Evolutionary conservation across 2,329 filamentous ascomycete genomes (phyloP).

Genomic region (Fonsecaea pedrosoi): DNA sequence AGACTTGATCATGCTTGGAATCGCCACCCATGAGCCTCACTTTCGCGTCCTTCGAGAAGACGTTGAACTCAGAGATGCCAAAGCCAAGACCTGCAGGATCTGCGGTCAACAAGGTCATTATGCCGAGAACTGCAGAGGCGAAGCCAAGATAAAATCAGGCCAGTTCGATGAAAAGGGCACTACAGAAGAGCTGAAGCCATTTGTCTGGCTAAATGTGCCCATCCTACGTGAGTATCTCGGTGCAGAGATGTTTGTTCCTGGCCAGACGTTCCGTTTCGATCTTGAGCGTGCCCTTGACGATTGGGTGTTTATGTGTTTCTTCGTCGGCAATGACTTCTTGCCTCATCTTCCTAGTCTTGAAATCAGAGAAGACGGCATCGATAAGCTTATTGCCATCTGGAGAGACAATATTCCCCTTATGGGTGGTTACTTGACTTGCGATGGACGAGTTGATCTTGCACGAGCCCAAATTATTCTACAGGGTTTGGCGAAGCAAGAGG

Average conservation of each 20-base stretch:
- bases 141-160: constrained; percentile 76
- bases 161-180: constrained; percentile 84
- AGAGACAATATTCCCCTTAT: constrained; percentile 87
- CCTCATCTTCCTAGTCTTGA: constrained; percentile 97
- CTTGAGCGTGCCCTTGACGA: constrained; percentile 93
- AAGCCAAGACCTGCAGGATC: constrained; percentile 79
- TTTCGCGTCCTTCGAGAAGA: constrained; percentile 96
- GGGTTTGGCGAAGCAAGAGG: constrained; percentile 89
- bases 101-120: constrained; percentile 94
- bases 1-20: constrained; percentile 96
- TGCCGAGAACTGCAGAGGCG: constrained; percentile 81
- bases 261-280: constrained; percentile 86
- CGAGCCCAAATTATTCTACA: constrained; percentile 86
- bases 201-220: constrained; percentile 97
- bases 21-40: constrained; percentile 96
- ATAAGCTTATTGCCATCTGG: constrained; percentile 96
- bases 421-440: constrained; percentile 95
- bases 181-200: constrained; percentile 77
- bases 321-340: constrained; percentile 97
- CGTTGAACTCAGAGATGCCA: constrained; percentile 90
- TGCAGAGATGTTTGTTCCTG: constrained; percentile 82
- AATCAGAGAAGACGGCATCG: constrained; percentile 95
- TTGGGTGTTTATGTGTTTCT: constrained; percentile 99
- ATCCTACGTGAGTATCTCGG: constrained; percentile 91
- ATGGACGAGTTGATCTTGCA: constrained; percentile 86